A percentile compares a stretch with the other conserved stretches of the same genome.
Conservation (phyloP, 176 grass and related monocot species). For the Phragmites australis region DNA sequence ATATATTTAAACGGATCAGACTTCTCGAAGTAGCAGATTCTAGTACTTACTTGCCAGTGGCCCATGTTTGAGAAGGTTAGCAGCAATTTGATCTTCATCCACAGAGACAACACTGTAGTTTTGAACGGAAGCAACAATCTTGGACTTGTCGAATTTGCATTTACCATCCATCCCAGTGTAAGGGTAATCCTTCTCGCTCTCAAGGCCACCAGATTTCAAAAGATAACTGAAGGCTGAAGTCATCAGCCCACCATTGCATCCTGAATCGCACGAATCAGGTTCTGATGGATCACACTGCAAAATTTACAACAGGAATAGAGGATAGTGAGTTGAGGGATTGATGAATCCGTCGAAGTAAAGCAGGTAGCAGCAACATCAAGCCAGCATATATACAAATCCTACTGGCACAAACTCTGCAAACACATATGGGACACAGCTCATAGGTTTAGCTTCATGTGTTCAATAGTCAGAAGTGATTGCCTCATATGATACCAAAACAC, state of each 20-base stretch:
- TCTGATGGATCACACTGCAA: constrained; percentile 72
- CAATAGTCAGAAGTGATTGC: neutral
- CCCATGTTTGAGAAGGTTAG: constrained; percentile 80
- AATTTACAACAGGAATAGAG: constrained; percentile 22
- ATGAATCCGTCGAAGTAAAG: neutral
- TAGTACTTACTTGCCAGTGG: constrained; percentile 74
- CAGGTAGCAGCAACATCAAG: neutral
- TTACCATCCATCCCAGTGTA: constrained; percentile 65
- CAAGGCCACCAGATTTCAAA: constrained; percentile 80
- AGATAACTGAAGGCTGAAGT: constrained; percentile 76
- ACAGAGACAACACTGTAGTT: constrained; percentile 81
- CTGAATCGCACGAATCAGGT: constrained; percentile 66
- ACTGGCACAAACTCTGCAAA: neutral
- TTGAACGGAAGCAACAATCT: constrained; percentile 70
- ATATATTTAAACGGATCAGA: neutral
- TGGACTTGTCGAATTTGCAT: constrained; percentile 86
- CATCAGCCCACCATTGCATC: constrained; percentile 88
- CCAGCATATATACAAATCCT: neutral
- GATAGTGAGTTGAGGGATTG: constrained; percentile 1
- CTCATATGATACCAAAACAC: neutral
- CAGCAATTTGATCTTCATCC: constrained; percentile 76
- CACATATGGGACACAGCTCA: neutral
- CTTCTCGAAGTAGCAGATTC: neutral
- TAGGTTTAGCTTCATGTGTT: neutral
- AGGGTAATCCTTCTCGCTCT: constrained; percentile 78